A percentile compares a stretch with the other conserved stretches of the same genome.
Conservation (phyloP, 116 monocot genomes). For the Papilionanthe hybrid region DNA sequence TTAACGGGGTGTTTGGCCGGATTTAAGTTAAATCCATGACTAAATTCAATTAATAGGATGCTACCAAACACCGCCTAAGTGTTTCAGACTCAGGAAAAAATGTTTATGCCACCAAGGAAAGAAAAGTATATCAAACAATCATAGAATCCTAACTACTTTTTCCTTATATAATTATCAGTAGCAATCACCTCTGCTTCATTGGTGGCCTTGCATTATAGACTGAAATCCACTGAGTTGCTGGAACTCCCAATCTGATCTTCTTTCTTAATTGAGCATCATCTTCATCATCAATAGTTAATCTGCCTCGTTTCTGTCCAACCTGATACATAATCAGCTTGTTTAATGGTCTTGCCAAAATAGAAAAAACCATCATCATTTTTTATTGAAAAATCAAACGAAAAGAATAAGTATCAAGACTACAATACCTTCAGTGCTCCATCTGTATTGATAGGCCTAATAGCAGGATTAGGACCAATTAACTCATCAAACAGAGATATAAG, state of each 20-base stretch:
- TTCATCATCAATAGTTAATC: conserved; percentile 67
- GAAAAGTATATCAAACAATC: not conserved
- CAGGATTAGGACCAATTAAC: conserved; percentile 73
- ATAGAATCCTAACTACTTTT: not conserved
- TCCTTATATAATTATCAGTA: conserved; percentile 1
- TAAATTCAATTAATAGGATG: no score
- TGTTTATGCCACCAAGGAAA: not conserved
- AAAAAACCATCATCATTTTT: not conserved
- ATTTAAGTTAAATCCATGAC: no score
- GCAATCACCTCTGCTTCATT: conserved; percentile 84
- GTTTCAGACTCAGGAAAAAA: not conserved
- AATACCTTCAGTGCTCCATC: conserved; percentile 93
- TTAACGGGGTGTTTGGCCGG: no score
- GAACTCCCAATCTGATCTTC: conserved; percentile 74
- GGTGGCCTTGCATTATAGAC: conserved; percentile 86
- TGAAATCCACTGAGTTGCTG: conserved; percentile 93
- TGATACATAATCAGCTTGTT: conserved; percentile 32
- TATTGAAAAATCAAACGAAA: not conserved
- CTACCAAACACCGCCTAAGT: not conserved
- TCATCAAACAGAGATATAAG: conserved; percentile 83
- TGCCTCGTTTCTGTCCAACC: conserved; percentile 89
- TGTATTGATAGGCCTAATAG: conserved; percentile 71
- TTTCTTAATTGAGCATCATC: conserved; percentile 72
- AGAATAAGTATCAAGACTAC: not conserved
- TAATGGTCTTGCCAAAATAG: not conserved